Evolutionary conservation across 306 rosid species (phyloP).

Genomic region (Myrica gale): DNA sequence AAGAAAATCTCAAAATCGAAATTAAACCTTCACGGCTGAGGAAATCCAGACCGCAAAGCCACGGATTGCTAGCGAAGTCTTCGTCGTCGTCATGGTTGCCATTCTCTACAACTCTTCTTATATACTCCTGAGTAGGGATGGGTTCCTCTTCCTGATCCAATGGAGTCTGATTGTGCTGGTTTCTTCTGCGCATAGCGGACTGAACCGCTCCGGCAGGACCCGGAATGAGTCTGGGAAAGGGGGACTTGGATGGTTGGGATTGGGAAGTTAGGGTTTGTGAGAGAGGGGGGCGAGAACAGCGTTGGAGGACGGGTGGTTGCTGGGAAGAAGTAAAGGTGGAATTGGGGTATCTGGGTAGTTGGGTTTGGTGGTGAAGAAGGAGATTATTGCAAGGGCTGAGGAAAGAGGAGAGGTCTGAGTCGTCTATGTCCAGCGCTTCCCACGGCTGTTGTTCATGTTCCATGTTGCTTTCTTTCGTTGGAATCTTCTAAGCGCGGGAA

Average conservation of each 20-base stretch:
- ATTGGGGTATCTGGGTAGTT: neutral
- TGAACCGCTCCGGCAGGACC: constrained; percentile 86
- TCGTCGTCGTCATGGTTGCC: constrained; percentile 40
- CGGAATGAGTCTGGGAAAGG: constrained; percentile 43
- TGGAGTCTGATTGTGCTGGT: constrained; percentile 5
- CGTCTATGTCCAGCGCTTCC: constrained; percentile 66
- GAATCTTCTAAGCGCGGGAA: constrained; percentile 26
- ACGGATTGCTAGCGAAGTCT: constrained; percentile 45
- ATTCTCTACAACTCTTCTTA: constrained; percentile 45
- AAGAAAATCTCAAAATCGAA: neutral
- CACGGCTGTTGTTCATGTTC: constrained; percentile 38
- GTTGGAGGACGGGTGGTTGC: constrained; percentile 15
- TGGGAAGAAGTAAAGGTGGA: neutral
- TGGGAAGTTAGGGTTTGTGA: constrained; percentile 22
- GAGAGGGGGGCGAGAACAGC: constrained; percentile 14
- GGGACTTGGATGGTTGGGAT: constrained; percentile 7
- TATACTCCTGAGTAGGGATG: constrained; percentile 67
- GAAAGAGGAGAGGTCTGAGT: constrained; percentile 47
- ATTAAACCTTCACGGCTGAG: constrained; percentile 33
- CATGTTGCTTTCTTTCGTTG: neutral
- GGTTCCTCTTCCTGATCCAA: constrained; percentile 21
- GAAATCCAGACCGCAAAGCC: constrained; percentile 59
- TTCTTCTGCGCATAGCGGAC: constrained; percentile 59
- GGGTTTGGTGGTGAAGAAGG: constrained; percentile 1
- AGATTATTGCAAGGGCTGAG: constrained; percentile 52